Base-by-base conservation (phyloP, 352 stramenopile species). In the Globisporangium uncinulatum region DNA sequence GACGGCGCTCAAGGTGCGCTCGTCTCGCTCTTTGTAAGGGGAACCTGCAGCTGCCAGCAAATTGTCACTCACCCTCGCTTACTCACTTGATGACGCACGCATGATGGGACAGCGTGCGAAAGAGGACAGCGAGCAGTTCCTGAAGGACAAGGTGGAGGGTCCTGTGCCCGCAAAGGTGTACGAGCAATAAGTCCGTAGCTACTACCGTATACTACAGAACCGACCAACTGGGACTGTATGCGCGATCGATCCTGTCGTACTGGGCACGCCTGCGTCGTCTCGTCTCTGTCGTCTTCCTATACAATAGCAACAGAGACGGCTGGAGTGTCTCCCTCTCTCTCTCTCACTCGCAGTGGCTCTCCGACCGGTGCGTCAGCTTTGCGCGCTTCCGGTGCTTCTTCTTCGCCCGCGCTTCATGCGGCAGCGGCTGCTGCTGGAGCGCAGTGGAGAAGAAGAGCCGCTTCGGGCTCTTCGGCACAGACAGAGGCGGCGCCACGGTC, bases 121-220 rank as follows among this genome's bases (percentile, higher is more conserved):
- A 53, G 74, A 89, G 41, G 82, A 87, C 66, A 93, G 83, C 60
- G 83, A 93, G 62, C 59, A 34, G 15, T 89, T 91, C 62, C 67
- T 93, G 8, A 89, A 89, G 57, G 79, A 93, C 68, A 84, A 86
- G 51, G 78, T 87, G 39, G 83, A 93, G 65, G 80, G 83, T n/a
- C 83, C 83, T 2, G 72, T 89, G 50, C 70, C 81, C 19, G 71
- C 76, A 5, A 83, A 82, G 61, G 51, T 89, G 39, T 83, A 86
- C 57, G 79, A 84, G 61, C 66, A 81, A 64, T 86, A 76, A 59
- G 6, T 19, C 15, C 39, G 24, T 29, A 29, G 24, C 39, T 9
- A 20, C 13, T n/a, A 44, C n/a, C 9, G 13, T 53, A 8, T 32
- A 46, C 2, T 29, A 24, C 15, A 7, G n/a, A 21, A 17, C 15